phyloP scores from a whole-genome alignment of 805 yeast genomes.

The Yamadazyma sp. region DNA sequence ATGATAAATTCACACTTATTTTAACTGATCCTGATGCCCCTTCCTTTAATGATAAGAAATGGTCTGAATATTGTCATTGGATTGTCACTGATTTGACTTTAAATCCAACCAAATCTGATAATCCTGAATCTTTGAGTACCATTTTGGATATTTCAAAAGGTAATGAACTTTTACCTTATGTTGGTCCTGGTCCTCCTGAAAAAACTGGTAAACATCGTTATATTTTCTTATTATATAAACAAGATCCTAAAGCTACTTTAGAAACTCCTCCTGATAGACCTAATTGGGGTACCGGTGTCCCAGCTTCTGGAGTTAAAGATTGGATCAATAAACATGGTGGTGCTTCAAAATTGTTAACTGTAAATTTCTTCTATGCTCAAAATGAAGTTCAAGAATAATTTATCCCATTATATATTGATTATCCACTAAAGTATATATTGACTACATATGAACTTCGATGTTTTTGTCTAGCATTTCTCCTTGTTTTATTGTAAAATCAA shows the following conservation, averaged over 20 bases:
- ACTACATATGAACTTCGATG: too few relatives aligned
- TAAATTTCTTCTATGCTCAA: conserved; percentile 85
- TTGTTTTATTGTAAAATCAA: too few relatives aligned
- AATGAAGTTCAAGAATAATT: conserved; percentile 27
- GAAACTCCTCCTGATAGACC: conserved; percentile 55
- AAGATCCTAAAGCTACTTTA: conserved; percentile 44
- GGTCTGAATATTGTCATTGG: conserved; percentile 87
- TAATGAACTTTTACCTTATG: conserved; percentile 50
- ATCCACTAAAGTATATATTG: too few relatives aligned
- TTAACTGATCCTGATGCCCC: conserved; percentile 97
- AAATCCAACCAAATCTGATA: conserved; percentile 15
- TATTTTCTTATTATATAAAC: conserved; percentile 72
- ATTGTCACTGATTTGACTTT: conserved; percentile 54
- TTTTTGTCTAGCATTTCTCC: too few relatives aligned
- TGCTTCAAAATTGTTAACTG: conserved; percentile 59
- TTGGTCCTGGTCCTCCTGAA: conserved; percentile 89
- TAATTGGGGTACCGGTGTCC: conserved; percentile 83
- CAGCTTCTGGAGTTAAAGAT: conserved; percentile 73
- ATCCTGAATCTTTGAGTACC: conserved; percentile 25
- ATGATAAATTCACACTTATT: conserved; percentile 66
- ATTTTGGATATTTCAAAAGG: conserved; percentile 35
- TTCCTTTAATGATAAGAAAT: conserved; percentile 70
- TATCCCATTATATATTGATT: background rate
- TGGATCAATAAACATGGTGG: conserved; percentile 65
- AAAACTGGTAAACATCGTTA: conserved; percentile 87